Base-by-base conservation (phyloP, 2,329 filamentous ascomycete species). In the Fusarium sp. region DNA sequence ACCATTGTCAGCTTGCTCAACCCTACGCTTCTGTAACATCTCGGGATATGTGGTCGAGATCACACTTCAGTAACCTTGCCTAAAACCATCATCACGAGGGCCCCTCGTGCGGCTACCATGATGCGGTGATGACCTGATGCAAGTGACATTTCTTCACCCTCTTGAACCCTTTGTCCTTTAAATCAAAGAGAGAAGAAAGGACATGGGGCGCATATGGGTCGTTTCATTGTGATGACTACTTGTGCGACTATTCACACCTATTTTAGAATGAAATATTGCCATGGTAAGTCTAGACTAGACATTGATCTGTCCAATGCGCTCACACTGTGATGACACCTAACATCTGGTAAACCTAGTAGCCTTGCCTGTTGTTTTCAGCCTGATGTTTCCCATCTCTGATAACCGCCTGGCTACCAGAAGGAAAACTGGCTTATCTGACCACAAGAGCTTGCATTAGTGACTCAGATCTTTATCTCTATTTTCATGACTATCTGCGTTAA, bases 1-100 rank as follows among this genome's bases (percentile, higher is more conserved):
- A 78, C 77, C 73, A 79, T 78, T 75, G 78, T 75, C 76, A 77
- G 78, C 76, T 56, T 71, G 68, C 60, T 75, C 68, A 73, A 69
- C 52, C 65, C 64, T 71, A 77, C 74, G 76, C 75, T 77, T 74
- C 83, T 85, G 85, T 78, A 69, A 73, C 81, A 81, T 82, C 43
- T 78, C 79, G 79, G 80, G 83, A 82, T 83, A 78, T 59, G 82
- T 83, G 81, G 86, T 87, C 86, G 76, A 88, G 86, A 89, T 75
- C 69, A 81, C 85, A 78, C 77, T 76, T 68, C 75, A 78, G 77
- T 68, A 82, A 84, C 84, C 81, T 87, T 88, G 85, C 81, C 82
- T 84, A 89, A 89, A 88, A 89, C 86, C 86, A 88, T 89, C 80
- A 83, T 87, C 86, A 87, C 84, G 86, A 89, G 86, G 85, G 86